Conservation (phyloP, 2,329 filamentous ascomycete genomes). For the Nemania sp. region DNA sequence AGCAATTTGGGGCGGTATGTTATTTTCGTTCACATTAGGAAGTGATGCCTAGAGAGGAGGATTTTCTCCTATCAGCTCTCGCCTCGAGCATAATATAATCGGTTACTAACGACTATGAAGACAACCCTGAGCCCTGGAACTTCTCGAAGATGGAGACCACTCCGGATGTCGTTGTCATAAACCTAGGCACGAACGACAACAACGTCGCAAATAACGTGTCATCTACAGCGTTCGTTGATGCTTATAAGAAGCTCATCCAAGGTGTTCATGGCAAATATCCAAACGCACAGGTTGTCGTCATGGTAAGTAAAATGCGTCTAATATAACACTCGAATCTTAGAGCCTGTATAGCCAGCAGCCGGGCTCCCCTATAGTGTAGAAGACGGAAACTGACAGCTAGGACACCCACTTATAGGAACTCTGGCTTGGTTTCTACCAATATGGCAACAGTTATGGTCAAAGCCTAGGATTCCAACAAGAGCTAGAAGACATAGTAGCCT, state of each 20-base stretch:
- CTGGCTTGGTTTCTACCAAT: conserved; percentile 65
- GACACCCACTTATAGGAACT: conserved; percentile 33
- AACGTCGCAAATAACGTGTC: conserved; percentile 58
- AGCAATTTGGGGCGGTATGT: conserved; percentile 58
- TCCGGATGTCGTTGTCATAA: conserved; percentile 60
- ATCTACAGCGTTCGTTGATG: conserved; percentile 54
- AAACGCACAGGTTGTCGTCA: conserved; percentile 58
- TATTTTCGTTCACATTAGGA: background rate
- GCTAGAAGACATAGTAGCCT: conserved; percentile 62
- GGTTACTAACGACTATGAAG: conserved; percentile 41
- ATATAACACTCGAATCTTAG: background rate
- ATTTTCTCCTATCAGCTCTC: background rate
- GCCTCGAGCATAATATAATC: background rate
- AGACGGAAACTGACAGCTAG: background rate
- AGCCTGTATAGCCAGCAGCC: background rate
- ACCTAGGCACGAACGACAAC: conserved; percentile 61
- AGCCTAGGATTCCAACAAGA: conserved; percentile 62
- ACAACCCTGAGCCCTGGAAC: conserved; percentile 59
- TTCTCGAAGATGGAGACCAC: conserved; percentile 56
- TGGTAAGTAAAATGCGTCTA: conserved; percentile 49
- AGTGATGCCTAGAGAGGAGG: background rate
- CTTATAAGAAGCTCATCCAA: conserved; percentile 59
- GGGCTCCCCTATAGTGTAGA: background rate
- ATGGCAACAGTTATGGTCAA: conserved; percentile 64
- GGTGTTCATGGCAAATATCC: conserved; percentile 62